Percentiles rank a stretch among this genome's conserved stretches.
These are phyloP conservation scores for Trichosporon coremiiforme DNA, from an alignment of 1,284 basidiomycete genomes.

Conservation along the genomic window DNA sequence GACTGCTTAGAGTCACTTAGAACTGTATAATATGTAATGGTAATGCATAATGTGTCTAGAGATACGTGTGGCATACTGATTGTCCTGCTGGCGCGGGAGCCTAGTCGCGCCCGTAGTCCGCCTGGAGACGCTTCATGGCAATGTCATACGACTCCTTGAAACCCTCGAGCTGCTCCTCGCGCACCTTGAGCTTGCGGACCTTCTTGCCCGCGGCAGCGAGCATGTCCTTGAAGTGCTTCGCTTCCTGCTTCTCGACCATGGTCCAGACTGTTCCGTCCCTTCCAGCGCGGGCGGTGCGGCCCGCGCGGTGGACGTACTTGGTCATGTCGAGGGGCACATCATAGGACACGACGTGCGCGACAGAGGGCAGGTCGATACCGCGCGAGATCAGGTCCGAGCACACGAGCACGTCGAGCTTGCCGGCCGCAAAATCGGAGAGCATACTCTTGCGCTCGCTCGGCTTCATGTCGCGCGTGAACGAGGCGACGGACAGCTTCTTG, in stretches of 20 bases:
- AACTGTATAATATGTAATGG: conserved; percentile 11
- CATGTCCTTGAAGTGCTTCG: conserved; percentile 84
- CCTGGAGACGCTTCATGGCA: conserved; percentile 42
- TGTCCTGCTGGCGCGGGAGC: neutral
- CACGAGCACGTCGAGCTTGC: conserved; percentile 86
- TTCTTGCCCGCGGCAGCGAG: conserved; percentile 74
- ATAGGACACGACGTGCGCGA: conserved; percentile 89
- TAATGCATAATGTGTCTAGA: conserved; percentile 4
- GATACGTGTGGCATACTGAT: too few species aligned
- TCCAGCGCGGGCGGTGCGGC: conserved; percentile 90
- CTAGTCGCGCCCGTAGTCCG: conserved; percentile 37
- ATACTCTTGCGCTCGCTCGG: conserved; percentile 73
- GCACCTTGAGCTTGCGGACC: conserved; percentile 70
- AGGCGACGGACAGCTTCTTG: conserved; percentile 61
- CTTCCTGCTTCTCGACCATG: conserved; percentile 95
- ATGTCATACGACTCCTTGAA: conserved; percentile 67
- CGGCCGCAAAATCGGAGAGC: conserved; percentile 75
- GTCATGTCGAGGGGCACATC: conserved; percentile 95
- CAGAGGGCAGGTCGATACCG: conserved; percentile 89
- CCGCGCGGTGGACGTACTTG: conserved; percentile 97
- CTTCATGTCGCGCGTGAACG: conserved; percentile 86
- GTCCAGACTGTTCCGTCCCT: conserved; percentile 86
- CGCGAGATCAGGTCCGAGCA: conserved; percentile 95
- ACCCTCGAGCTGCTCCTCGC: conserved; percentile 65
- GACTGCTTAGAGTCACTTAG: neutral